Conservation (phyloP, 345 rosid genomes). For the Aegle marmelos region DNA sequence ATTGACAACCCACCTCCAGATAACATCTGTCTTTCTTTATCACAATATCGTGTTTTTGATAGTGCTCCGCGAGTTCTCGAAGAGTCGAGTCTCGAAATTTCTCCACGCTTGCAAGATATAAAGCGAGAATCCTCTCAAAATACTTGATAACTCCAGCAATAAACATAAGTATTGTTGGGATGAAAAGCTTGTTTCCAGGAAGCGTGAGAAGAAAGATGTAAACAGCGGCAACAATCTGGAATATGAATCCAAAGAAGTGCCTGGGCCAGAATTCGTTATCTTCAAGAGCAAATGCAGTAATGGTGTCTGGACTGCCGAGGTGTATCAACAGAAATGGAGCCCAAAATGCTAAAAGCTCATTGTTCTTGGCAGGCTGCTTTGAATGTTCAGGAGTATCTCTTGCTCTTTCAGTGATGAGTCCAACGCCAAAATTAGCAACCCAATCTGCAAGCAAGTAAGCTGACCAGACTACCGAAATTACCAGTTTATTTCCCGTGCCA, state of each 20-base stretch:
- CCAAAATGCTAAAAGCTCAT: too few relatives aligned
- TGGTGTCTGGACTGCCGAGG: not conserved
- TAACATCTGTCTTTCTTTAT: conserved; percentile 10
- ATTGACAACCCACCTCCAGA: conserved; percentile 36
- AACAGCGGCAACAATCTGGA: conserved; percentile 40
- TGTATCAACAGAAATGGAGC: conserved; percentile 59
- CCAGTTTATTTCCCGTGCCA: conserved; percentile 32
- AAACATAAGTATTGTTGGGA: conserved; percentile 40
- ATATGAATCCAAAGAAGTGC: conserved; percentile 44
- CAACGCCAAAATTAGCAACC: conserved; percentile 54
- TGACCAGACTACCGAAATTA: conserved; percentile 46
- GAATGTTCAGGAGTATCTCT: not conserved
- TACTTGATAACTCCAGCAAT: conserved; percentile 44
- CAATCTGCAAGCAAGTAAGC: conserved; percentile 60
- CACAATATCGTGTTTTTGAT: conserved; percentile 17
- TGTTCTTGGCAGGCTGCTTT: conserved; percentile 34
- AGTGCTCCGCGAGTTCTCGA: conserved; percentile 10
- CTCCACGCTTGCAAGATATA: not conserved
- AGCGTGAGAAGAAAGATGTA: conserved; percentile 43
- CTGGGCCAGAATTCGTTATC: conserved; percentile 68
- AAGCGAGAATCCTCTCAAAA: conserved; percentile 42
- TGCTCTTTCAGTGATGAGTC: conserved; percentile 47
- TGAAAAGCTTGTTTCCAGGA: conserved; percentile 12
- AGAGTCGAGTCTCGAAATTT: too few relatives aligned
- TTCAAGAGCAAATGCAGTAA: too few relatives aligned